Conservation (phyloP, 2,329 filamentous ascomycete genomes). For the Stachybotrys echinatus region DNA sequence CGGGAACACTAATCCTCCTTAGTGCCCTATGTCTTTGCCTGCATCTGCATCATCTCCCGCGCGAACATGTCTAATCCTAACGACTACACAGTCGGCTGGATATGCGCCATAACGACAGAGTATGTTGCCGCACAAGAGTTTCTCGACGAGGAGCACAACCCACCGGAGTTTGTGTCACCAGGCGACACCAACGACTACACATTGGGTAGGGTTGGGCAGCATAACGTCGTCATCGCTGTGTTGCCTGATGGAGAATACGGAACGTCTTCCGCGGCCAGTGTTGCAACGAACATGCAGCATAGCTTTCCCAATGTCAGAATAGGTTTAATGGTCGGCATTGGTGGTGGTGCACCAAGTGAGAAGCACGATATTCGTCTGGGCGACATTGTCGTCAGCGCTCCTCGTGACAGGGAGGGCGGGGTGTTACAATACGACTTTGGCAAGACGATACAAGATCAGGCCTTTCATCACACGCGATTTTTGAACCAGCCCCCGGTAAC, state of each 20-base stretch:
- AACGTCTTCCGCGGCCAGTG: conserved; percentile 18
- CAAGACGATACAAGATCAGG: conserved; percentile 1
- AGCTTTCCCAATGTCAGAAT: conserved; percentile 19
- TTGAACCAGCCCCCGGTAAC: conserved; percentile 3
- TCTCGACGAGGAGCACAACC: conserved; percentile 10
- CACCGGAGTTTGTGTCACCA: neutral
- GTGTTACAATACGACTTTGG: conserved; percentile 8
- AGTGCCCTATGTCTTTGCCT: no score
- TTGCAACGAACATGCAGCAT: conserved; percentile 21
- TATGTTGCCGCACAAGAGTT: conserved; percentile 10
- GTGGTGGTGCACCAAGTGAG: conserved; percentile 6
- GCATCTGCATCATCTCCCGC: no score
- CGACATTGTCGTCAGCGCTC: conserved; percentile 6
- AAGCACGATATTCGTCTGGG: conserved; percentile 8
- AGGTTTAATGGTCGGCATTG: conserved; percentile 8
- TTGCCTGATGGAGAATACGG: conserved; percentile 23
- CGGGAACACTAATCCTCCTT: no score
- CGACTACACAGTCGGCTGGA: conserved; percentile 18
- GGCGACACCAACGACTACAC: conserved; percentile 18
- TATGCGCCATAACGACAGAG: conserved; percentile 13
- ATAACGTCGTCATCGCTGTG: conserved; percentile 20
- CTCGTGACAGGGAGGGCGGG: neutral
- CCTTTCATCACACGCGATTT: neutral
- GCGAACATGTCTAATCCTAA: conserved; percentile 1
- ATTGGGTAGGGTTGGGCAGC: conserved; percentile 15